A percentile compares a stretch with the other conserved stretches of the same genome.
Evolutionary conservation across 1,139 yeast species (phyloP).

Genomic region (Hansenula lynferdii): DNA sequence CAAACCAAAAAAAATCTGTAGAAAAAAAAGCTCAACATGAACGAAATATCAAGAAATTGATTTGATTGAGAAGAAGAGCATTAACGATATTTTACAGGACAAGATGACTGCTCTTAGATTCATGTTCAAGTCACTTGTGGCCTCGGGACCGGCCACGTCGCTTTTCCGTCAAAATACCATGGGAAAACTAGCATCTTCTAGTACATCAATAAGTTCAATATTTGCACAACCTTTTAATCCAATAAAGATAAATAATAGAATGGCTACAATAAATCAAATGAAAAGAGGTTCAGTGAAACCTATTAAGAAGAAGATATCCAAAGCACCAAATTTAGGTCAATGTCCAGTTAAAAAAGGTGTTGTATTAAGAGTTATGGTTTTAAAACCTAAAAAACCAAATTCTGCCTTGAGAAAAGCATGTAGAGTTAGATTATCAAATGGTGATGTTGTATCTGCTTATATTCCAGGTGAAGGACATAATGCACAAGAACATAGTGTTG

Average conservation of each 20-base stretch:
- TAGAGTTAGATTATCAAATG: constrained; percentile 89
- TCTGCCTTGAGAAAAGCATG: constrained; percentile 97
- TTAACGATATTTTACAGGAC: too few relatives aligned
- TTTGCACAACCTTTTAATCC: constrained; percentile 11
- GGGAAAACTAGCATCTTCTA: constrained; percentile 6
- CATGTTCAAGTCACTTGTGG: constrained; percentile 18
- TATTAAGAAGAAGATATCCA: constrained; percentile 44
- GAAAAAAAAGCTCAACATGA: too few relatives aligned
- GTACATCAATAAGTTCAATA: constrained; percentile 13
- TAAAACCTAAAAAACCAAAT: constrained; percentile 97
- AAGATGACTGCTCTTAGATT: constrained; percentile 10
- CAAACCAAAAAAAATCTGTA: too few relatives aligned
- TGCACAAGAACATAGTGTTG: constrained; percentile 97
- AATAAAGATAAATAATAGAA: constrained; percentile 20
- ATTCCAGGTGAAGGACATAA: constrained; percentile 99
- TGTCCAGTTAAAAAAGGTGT: constrained; percentile 91
- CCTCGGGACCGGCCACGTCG: constrained; percentile 9
- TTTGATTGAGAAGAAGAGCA: too few relatives aligned
- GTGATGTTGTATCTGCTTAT: constrained; percentile 84
- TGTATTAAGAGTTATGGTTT: constrained; percentile 88
- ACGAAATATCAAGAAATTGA: too few relatives aligned
- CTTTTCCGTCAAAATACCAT: constrained; percentile 11
- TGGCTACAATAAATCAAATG: constrained; percentile 71
- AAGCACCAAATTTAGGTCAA: constrained; percentile 76
- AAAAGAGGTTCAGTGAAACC: constrained; percentile 62